Conservation (phyloP, 805 yeast genomes). For the Ogataea sp. region DNA sequence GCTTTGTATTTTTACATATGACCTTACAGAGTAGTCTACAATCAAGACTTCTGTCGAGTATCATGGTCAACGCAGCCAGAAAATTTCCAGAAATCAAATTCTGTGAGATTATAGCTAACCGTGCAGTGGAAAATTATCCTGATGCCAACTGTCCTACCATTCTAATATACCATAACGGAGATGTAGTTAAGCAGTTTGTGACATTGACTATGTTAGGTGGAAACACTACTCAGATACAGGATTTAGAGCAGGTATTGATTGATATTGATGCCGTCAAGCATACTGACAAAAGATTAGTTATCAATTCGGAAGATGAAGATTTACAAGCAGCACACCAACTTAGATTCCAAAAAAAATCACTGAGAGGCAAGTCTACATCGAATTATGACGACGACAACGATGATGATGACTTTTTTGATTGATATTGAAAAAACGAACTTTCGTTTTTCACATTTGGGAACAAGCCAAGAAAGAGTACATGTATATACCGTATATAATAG, state of each 20-base stretch:
- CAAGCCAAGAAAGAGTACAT: too few relatives aligned
- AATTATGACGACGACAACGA: slow-evolving; percentile 31
- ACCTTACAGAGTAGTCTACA: slow-evolving; percentile 62
- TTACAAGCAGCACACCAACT: slow-evolving; percentile 43
- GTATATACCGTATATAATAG: too few relatives aligned
- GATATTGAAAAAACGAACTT: too few relatives aligned
- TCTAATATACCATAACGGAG: slow-evolving; percentile 68
- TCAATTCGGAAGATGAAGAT: slow-evolving; percentile 53
- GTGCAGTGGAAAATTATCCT: slow-evolving; percentile 92
- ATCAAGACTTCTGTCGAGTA: slow-evolving; percentile 57
- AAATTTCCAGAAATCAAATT: slow-evolving; percentile 79
- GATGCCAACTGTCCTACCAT: slow-evolving; percentile 87
- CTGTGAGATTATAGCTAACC: slow-evolving; percentile 82
- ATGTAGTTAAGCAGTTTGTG: slow-evolving; percentile 72
- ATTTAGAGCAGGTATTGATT: slow-evolving; percentile 68
- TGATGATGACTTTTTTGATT: slow-evolving; percentile 44
- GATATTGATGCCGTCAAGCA: slow-evolving; percentile 56
- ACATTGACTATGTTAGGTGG: slow-evolving; percentile 84
- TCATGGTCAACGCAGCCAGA: slow-evolving; percentile 51
- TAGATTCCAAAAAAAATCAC: slow-evolving; percentile 49
- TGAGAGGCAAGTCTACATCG: slow-evolving; percentile 32
- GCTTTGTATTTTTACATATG: slow-evolving; percentile 71
- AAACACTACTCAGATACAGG: slow-evolving; percentile 57
- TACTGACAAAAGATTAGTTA: slow-evolving; percentile 57
- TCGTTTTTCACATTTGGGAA: too few relatives aligned